Conservation (phyloP, 768 basidiomycete species). For the Coprinopsis strossmayeri region DNA sequence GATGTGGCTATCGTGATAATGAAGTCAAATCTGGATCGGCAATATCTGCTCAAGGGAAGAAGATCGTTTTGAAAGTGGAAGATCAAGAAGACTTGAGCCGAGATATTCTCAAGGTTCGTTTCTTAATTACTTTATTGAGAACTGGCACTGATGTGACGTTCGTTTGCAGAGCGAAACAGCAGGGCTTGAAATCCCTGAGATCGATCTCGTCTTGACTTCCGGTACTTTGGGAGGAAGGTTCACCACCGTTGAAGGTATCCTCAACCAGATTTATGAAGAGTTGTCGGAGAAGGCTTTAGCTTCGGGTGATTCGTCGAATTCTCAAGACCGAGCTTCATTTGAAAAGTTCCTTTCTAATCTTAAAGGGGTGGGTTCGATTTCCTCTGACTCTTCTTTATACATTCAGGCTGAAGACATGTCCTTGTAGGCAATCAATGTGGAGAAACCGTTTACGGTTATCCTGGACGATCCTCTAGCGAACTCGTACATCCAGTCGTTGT, state of each 20-base stretch:
- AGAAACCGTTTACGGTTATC: slow-evolving; percentile 82
- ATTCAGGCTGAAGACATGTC: neutral
- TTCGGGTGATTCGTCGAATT: slow-evolving; percentile 51
- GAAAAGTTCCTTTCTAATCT: slow-evolving; percentile 69
- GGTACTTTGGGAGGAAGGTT: slow-evolving; percentile 97
- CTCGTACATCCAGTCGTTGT: slow-evolving; percentile 94
- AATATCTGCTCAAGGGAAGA: slow-evolving; percentile 82
- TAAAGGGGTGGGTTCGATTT: too few relatives aligned
- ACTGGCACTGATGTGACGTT: neutral
- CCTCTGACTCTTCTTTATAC: slow-evolving; percentile 31
- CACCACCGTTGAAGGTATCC: slow-evolving; percentile 93
- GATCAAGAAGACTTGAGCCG: slow-evolving; percentile 89
- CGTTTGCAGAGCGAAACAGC: slow-evolving; percentile 79
- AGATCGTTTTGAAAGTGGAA: slow-evolving; percentile 83
- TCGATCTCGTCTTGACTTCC: slow-evolving; percentile 83
- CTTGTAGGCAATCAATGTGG: slow-evolving; percentile 66
- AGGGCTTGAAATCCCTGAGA: slow-evolving; percentile 87
- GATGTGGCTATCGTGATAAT: slow-evolving; percentile 94
- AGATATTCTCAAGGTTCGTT: slow-evolving; percentile 84
- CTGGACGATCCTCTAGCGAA: slow-evolving; percentile 95
- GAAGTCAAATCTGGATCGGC: slow-evolving; percentile 95
- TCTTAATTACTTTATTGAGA: neutral
- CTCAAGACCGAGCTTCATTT: slow-evolving; percentile 53
- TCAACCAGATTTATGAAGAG: slow-evolving; percentile 93
- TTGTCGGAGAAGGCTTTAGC: slow-evolving; percentile 77